phyloP scores from a whole-genome alignment of 768 basidiomycete species.

The Tubosaeta sp. region DNA sequence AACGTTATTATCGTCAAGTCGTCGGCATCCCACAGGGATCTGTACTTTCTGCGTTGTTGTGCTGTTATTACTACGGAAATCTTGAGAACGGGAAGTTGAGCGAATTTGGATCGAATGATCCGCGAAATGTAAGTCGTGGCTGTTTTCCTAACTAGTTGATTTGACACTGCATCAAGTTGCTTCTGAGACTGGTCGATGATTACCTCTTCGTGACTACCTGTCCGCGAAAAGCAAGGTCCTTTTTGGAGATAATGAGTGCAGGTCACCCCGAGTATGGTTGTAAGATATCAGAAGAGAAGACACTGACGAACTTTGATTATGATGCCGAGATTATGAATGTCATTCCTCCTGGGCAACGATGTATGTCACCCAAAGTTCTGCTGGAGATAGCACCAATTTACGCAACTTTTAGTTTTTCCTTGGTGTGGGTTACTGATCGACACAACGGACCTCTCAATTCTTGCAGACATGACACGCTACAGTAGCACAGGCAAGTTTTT shows the following conservation, averaged over 20 bases:
- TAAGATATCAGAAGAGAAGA: constrained; percentile 85
- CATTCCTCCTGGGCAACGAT: constrained; percentile 42
- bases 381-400: not conserved
- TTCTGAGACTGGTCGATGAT: constrained; percentile 91
- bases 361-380: constrained; percentile 23
- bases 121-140: constrained; percentile 52
- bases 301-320: constrained; percentile 80
- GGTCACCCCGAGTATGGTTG: constrained; percentile 96
- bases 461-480: constrained; percentile 74
- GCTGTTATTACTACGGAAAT: constrained; percentile 93
- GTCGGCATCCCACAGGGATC: constrained; percentile 98
- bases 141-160: not conserved
- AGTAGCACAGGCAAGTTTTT: constrained; percentile 48
- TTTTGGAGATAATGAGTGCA: constrained; percentile 71
- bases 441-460: constrained; percentile 70
- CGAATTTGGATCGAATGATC: constrained; percentile 43
- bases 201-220: constrained; percentile 85
- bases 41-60: constrained; percentile 88
- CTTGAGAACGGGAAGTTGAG: constrained; percentile 57
- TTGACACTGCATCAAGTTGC: constrained; percentile 41
- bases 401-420: constrained; percentile 62
- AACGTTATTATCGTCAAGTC: constrained; percentile 79
- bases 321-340: constrained; percentile 50
- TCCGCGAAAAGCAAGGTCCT: constrained; percentile 53
- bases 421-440: constrained; percentile 91